Base-by-base conservation (phyloP, 129 eudicot genomes). In the Dittrichia graveolens region DNA sequence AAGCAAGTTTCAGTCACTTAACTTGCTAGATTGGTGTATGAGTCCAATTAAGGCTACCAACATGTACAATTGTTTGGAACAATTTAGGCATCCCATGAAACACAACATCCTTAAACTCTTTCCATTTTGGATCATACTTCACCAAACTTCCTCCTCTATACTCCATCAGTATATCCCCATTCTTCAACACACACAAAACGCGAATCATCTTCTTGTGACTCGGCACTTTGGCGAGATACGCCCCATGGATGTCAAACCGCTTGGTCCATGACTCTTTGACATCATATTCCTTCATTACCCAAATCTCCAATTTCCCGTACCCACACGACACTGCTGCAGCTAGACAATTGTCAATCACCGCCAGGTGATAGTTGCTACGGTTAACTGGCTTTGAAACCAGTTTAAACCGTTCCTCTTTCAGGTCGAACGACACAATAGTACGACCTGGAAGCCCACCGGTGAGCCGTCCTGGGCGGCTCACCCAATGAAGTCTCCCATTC, bases 21-120 rank as follows among this genome's bases (percentile, higher is more conserved):
- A 56, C 63, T 75, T 75, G 64, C 57, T 66, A 61, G 39, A 75
- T 80, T 44, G 76, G 73, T 71, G 80, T 80, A 80, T 80, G 55
- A 61, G 67, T 80, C 84, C 84, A 80, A 62, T 75, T 80, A 69
- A 80, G 84, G 54, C 73, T 78, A 19, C 88, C 86, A 41, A 81
- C 83, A 79, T 85, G 95, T 58, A 85, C 85, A 48, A 76, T 54
- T 78, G 90, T 85, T 61, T 81, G 84, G 61, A 78, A 85, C 73
- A 72, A 58, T 40, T 71, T 74, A 41, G 95, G 90, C 86, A 85
- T 76, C 62, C 90, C 95, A 47, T 76, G 76, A 75, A 85, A 83
- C 69, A 40, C 70, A 44, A 85, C 66, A 61, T 75, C 72, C 74
- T 67, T 78, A 66, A 77, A 83, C 62, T 78, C 80, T 60, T 84